A percentile compares a stretch with the other conserved stretches of the same genome.
Evolutionary conservation across 2,329 filamentous ascomycete genomes (phyloP).

Genomic region (Phoma herbarum): DNA sequence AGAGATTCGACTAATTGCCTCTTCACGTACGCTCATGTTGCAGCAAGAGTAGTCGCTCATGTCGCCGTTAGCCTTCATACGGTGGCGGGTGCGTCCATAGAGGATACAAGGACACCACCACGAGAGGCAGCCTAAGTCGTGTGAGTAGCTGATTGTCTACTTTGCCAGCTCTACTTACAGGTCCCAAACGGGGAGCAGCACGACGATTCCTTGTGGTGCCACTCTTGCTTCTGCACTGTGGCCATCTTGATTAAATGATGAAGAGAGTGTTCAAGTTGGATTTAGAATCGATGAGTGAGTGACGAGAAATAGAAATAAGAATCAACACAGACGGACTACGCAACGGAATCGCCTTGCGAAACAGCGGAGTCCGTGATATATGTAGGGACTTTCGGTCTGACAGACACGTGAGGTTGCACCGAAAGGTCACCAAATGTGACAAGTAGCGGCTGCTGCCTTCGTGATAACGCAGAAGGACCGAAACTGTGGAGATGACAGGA

Average conservation of each 20-base stretch:
- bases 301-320: neutral
- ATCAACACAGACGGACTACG: conserved; percentile 8
- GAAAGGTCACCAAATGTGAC: neutral
- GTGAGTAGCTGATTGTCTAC: neutral
- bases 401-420: neutral
- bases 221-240: conserved; percentile 37
- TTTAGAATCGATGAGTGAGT: neutral
- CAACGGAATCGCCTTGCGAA: neutral
- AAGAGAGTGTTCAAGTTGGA: neutral
- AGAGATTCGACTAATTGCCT: neutral
- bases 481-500: neutral
- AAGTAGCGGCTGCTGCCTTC: neutral
- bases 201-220: conserved; percentile 40
- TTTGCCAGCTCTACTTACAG: conserved; percentile 28
- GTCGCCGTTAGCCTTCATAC: conserved; percentile 39
- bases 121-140: conserved; percentile 37
- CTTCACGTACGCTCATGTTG: conserved; percentile 36
- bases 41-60: conserved; percentile 41
- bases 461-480: neutral
- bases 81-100: conserved; percentile 44
- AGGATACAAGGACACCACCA: conserved; percentile 48
- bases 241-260: conserved; percentile 28
- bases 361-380: conserved; percentile 6
- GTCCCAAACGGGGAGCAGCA: conserved; percentile 45
- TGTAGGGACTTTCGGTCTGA: neutral